phyloP scores from a whole-genome alignment of 192 early-diverging fungal species.

The Coemansia sp. region DNA sequence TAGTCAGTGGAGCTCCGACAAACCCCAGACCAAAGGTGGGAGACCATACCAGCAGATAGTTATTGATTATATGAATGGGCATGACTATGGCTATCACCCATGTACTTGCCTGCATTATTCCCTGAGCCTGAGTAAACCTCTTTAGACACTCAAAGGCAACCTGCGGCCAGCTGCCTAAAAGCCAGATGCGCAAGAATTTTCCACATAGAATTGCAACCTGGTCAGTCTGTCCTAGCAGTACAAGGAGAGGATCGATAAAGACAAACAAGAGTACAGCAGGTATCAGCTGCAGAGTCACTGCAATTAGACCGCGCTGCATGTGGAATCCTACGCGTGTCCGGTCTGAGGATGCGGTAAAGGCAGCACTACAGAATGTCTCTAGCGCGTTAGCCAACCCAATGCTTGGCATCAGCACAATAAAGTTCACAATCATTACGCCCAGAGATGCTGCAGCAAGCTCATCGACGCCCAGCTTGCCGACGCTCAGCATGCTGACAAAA shows the following conservation, averaged over 20 bases:
- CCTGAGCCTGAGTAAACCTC: slow-evolving; percentile 83
- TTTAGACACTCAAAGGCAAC: slow-evolving; percentile 81
- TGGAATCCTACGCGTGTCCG: slow-evolving; percentile 41
- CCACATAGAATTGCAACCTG: slow-evolving; percentile 66
- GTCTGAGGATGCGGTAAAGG: slow-evolving; percentile 36
- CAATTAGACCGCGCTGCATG: slow-evolving; percentile 36
- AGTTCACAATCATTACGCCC: slow-evolving; percentile 65
- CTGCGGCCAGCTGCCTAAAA: slow-evolving; percentile 72
- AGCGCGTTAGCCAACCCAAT: slow-evolving; percentile 60
- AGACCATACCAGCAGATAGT: slow-evolving; percentile 49
- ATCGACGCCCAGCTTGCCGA: slow-evolving; percentile 60
- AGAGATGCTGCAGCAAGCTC: slow-evolving; percentile 68
- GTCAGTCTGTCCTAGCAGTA: slow-evolving; percentile 71
- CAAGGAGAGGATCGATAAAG: slow-evolving; percentile 60
- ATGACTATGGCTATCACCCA: slow-evolving; percentile 21
- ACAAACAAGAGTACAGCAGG: slow-evolving; percentile 14
- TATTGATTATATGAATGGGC: slow-evolving; percentile 33
- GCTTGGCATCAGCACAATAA: slow-evolving; percentile 63
- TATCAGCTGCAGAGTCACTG: slow-evolving; percentile 29
- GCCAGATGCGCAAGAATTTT: slow-evolving; percentile 60
- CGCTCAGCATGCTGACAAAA: slow-evolving; percentile 59
- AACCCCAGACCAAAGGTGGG: slow-evolving; percentile 57
- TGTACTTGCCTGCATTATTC: slow-evolving; percentile 77
- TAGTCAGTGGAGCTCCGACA: slow-evolving; percentile 68
- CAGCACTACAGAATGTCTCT: slow-evolving; percentile 38